phyloP scores from a whole-genome alignment of 75 land plant species.

The Sequoiadendron giganteum region DNA sequence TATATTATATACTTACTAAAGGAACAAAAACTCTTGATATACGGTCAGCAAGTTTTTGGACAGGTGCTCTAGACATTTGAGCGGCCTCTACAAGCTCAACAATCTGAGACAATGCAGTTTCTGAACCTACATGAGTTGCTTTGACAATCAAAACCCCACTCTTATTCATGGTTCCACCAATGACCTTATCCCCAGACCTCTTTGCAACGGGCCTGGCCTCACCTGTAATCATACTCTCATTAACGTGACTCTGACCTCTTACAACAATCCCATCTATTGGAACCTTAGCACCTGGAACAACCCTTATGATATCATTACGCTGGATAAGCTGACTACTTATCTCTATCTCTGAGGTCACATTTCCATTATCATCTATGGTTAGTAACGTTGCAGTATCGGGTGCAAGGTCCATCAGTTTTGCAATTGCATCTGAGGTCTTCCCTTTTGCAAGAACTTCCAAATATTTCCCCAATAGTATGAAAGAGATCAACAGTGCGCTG shows the following conservation, averaged over 20 bases:
- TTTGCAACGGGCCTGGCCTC: conserved; percentile 84
- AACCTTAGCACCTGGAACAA: too few relatives aligned
- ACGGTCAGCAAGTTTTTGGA: conserved; percentile 88
- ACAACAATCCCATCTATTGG: too few relatives aligned
- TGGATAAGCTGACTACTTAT: too few relatives aligned
- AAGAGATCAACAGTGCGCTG: conserved; percentile 53
- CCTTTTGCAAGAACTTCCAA: too few relatives aligned
- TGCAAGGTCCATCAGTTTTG: too few relatives aligned
- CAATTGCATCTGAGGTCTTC: too few relatives aligned
- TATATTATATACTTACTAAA: conserved; percentile 30
- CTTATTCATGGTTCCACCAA: conserved; percentile 91
- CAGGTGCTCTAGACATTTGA: conserved; percentile 96
- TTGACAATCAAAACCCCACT: conserved; percentile 71
- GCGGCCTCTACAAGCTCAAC: conserved; percentile 92
- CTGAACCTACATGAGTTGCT: conserved; percentile 93
- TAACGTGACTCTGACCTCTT: conserved; percentile 85
- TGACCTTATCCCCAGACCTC: conserved; percentile 66
- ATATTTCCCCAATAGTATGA: background rate
- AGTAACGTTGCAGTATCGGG: too few relatives aligned
- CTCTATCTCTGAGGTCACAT: too few relatives aligned
- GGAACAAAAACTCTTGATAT: conserved; percentile 91
- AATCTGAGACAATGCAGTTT: conserved; percentile 89
- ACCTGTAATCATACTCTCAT: conserved; percentile 98
- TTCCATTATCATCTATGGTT: too few relatives aligned
- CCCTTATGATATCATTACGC: too few relatives aligned